Conservation (phyloP, 257 asterid genomes). For the Jaltomata sinuosa region DNA sequence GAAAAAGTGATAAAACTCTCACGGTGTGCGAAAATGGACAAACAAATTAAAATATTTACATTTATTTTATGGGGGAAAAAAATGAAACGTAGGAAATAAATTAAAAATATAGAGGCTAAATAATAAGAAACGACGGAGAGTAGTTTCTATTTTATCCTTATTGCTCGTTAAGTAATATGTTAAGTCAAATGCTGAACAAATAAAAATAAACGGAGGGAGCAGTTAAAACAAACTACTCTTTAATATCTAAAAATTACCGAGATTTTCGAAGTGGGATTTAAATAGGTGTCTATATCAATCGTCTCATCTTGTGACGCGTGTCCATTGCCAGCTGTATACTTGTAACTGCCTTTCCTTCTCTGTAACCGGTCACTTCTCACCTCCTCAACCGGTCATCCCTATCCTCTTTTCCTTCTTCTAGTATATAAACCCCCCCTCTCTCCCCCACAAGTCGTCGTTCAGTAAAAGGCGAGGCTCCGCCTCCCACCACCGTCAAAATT, state of each 20-base stretch:
- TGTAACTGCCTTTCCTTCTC: constrained; percentile 39
- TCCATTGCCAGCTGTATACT: constrained; percentile 52
- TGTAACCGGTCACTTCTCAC: constrained; percentile 25
- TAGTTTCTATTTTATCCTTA: too few relatives aligned
- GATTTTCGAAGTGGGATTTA: constrained; percentile 20
- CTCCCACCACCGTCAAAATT: constrained; percentile 22
- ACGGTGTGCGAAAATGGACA: too few relatives aligned
- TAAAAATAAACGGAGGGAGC: too few relatives aligned
- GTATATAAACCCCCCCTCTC: constrained; percentile 20
- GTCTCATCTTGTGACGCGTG: constrained; percentile 39
- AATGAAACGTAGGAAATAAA: too few relatives aligned
- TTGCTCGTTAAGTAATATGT: too few relatives aligned
- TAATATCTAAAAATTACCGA: constrained; percentile 1
- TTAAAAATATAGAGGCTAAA: too few relatives aligned
- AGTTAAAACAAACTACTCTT: neutral
- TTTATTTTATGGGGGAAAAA: too few relatives aligned
- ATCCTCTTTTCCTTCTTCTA: constrained; percentile 19
- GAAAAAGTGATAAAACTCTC: too few relatives aligned
- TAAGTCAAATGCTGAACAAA: too few relatives aligned
- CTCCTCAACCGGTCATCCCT: constrained; percentile 41
- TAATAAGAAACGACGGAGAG: too few relatives aligned
- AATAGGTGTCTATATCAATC: constrained; percentile 24
- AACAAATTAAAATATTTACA: too few relatives aligned
- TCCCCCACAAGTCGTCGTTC: constrained; percentile 7
- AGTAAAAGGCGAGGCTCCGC: constrained; percentile 48